Evolutionary conservation across 176 grass and related monocot genomes (phyloP).

Genomic region (Themeda triandra): DNA sequence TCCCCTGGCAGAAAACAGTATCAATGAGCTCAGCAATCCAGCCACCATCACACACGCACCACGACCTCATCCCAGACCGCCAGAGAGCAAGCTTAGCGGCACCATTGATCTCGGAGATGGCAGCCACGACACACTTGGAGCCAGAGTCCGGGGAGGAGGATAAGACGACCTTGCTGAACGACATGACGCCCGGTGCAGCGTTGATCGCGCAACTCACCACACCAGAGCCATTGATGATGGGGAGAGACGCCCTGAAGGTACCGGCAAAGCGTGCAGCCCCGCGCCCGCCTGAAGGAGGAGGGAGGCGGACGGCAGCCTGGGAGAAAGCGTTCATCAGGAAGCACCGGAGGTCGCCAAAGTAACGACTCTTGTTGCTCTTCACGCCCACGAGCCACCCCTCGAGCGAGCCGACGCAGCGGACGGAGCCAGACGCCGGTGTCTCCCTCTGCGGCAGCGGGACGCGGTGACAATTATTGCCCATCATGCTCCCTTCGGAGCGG

Average conservation of each 20-base stretch:
- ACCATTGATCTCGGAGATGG: background rate
- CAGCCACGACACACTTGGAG: background rate
- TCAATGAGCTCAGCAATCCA: background rate
- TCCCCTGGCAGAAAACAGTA: slow-evolving; percentile 3
- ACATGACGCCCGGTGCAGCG: slow-evolving; percentile 3
- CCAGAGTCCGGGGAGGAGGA: slow-evolving; percentile 8
- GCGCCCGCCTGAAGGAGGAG: background rate
- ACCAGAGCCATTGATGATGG: slow-evolving; percentile 24
- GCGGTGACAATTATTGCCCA: background rate
- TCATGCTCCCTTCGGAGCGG: background rate
- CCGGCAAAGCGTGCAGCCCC: background rate
- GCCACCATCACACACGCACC: background rate
- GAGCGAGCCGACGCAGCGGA: slow-evolving; percentile 36
- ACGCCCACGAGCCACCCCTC: slow-evolving; percentile 29
- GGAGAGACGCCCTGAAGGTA: background rate
- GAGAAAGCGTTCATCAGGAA: slow-evolving; percentile 30
- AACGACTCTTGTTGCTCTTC: background rate
- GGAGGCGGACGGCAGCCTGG: background rate
- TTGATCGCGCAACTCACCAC: background rate
- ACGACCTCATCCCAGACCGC: background rate
- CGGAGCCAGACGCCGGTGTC: background rate
- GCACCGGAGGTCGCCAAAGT: slow-evolving; percentile 19
- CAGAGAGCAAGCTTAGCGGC: background rate
- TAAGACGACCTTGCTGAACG: slow-evolving; percentile 30
- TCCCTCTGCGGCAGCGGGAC: background rate